These are phyloP conservation scores for Exophiala sp. DNA, from an alignment of 2,329 filamentous ascomycete genomes.

Conservation along the genomic window DNA sequence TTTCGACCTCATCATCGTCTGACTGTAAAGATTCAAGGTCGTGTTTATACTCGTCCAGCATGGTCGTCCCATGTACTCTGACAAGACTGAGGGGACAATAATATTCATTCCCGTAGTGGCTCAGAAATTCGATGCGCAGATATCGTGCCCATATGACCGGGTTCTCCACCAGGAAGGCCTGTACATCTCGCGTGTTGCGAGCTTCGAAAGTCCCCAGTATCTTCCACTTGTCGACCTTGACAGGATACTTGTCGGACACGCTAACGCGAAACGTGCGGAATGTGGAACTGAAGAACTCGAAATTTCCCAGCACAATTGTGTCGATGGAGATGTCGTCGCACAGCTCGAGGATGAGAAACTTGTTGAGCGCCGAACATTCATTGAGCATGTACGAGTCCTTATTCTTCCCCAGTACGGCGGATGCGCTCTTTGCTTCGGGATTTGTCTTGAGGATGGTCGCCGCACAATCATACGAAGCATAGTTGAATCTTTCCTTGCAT, in stretches of 20 bases:
- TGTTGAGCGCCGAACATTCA: constrained; percentile 79
- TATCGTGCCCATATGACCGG: constrained; percentile 96
- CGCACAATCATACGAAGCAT: constrained; percentile 94
- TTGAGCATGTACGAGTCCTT: constrained; percentile 99
- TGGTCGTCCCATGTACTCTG: constrained; percentile 86
- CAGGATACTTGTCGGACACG: constrained; percentile 90
- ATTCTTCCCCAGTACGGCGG: constrained; percentile 87
- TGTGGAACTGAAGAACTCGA: constrained; percentile 98
- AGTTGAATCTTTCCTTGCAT: constrained; percentile 96
- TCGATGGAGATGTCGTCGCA: constrained; percentile 85
- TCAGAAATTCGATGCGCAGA: constrained; percentile 83
- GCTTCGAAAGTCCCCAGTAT: constrained; percentile 85
- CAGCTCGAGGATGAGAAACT: constrained; percentile 91
- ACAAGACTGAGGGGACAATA: constrained; percentile 91
- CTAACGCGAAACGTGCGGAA: constrained; percentile 86
- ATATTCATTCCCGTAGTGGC: constrained; percentile 93
- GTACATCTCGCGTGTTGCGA: constrained; percentile 86
- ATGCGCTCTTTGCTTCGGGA: constrained; percentile 77
- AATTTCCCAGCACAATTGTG: constrained; percentile 95
- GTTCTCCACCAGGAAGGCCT: constrained; percentile 90
- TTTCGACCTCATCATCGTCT: constrained; percentile 47
- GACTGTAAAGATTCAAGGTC: constrained; percentile 67
- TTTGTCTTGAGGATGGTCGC: constrained; percentile 92
- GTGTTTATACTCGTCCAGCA: constrained; percentile 91
- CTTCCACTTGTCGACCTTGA: constrained; percentile 89